Evolutionary conservation across 2,329 filamentous ascomycete species (phyloP), one percentile per base, ranked within the genome.

Genomic region (Aureobasidium lini): DNA sequence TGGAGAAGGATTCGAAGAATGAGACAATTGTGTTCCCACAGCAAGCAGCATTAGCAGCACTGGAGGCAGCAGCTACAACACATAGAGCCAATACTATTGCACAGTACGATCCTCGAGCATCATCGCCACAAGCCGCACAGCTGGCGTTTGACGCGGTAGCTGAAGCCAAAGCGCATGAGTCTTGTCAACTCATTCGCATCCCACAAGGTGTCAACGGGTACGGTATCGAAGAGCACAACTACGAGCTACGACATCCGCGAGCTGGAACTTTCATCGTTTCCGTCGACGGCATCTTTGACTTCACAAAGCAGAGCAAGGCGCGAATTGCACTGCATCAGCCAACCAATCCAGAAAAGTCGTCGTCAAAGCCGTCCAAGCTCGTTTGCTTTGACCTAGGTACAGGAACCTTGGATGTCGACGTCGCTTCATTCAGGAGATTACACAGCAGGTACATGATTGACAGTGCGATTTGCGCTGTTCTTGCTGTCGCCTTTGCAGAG

Each of bases 131-230:
- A 1, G 75, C 85, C 1, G 84, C 86, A 60, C 78, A 80, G 29
- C 74, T 85, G 2, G 77, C 81, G 44, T 84, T 88, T 67, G 76
- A 80, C 2, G 76, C 80, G 0, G 80, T 86, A 9, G 77, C 85
- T 4, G 77, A 79, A 60, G 81, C 85, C 36, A 87, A 87, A 0
- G 84, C 88, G 68, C 79, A 81, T 34, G 87, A 90, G 72, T 85
- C 83, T 65, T 88, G 84, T 28, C 80, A 85, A 2, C 80, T 92
- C 2, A 83, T 88, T n/a, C 90, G 86, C 82, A 71, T 67, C n/a
- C 65, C 72, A 13, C 69, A 72, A 10, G 64, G 69, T 29, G 62
- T 64, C 29, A 63, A 67, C 47, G 62, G 60, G 39, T 60, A 66
- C 9, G 65, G 66, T 44, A 60, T 64, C 5, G 64, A 67, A 23